Percentiles rank a stretch among this genome's conserved stretches.
Conservation (phyloP, 2,329 filamentous ascomycete genomes). For the Phaeosphaeria sp. region DNA sequence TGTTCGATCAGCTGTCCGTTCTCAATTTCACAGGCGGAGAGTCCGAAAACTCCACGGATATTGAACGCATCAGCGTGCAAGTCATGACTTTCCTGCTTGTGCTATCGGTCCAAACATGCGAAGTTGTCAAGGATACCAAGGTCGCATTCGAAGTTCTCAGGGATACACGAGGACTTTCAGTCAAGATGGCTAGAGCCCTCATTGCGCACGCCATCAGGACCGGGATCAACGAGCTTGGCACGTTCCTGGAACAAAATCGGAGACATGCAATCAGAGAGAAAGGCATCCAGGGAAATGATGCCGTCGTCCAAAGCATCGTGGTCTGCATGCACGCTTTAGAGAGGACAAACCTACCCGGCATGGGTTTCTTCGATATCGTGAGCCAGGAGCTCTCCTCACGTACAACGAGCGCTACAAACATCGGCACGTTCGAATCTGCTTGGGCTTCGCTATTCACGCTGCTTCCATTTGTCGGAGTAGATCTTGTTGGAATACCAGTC, state of each 20-base stretch:
- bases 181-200: conserved; percentile 45
- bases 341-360: conserved; percentile 31
- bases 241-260: conserved; percentile 56
- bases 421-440: conserved; percentile 45
- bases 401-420: conserved; percentile 23
- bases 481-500: conserved; percentile 56
- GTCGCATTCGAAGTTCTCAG: conserved; percentile 16
- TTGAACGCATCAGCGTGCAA: conserved; percentile 10
- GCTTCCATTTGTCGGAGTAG: conserved; percentile 62
- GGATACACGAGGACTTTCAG: conserved; percentile 42
- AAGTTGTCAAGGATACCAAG: conserved; percentile 38
- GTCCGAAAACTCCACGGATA: not conserved
- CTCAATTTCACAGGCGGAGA: conserved; percentile 15
- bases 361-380: conserved; percentile 54
- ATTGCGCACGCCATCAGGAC: conserved; percentile 41
- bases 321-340: conserved; percentile 54
- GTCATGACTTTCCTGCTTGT: conserved; percentile 40
- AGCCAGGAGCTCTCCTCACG: conserved; percentile 41
- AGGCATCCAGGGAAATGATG: conserved; percentile 56
- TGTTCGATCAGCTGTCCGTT: conserved; percentile 22
- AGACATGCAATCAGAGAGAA: conserved; percentile 51
- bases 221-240: conserved; percentile 48
- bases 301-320: conserved; percentile 56
- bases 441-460: conserved; percentile 59
- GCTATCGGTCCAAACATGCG: conserved; percentile 35